Evolutionary conservation across 1,284 basidiomycete genomes (phyloP), one percentile per base, ranked within the genome.

Genomic region (Wallemia mellicola): DNA sequence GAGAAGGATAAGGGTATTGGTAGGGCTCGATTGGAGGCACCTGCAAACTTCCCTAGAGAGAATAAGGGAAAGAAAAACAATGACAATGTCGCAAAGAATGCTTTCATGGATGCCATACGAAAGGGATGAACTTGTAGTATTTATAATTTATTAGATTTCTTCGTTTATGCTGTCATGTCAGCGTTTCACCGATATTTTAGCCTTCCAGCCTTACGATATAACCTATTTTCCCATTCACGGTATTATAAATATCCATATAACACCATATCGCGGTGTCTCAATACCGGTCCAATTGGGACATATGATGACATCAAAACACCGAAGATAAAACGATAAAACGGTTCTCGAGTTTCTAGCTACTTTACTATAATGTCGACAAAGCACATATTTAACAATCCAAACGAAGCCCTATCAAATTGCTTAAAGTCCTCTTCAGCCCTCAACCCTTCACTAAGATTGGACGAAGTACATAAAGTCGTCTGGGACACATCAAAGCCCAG

Each of bases 321-420:
- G n/a, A n/a, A n/a, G n/a, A n/a, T n/a, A n/a, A n/a, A n/a, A n/a
- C n/a, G n/a, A n/a, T n/a, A n/a, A n/a, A n/a, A n/a, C n/a, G n/a
- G n/a, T n/a, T n/a, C n/a, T n/a, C n/a, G n/a, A n/a, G n/a, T n/a
- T n/a, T n/a, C n/a, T n/a, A n/a, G 14, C 54, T 26, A 5, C 54
- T 24, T n/a, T 26, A 15, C 24, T 24, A 15, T 26, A 5, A 55
- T 55, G 54, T 55, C 54, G 7, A 57, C 24, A 3, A 57, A 57
- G 24, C 55, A 57, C 55, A 28, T 57, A 14, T 57, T 57, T 25
- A 24, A 57, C 38, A n/a, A 57, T 57, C 55, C 55, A 57, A 22
- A 27, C 24, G 24, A 26, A 7, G 15, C 15, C 14, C 55, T 57
- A 19, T 9, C 9, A 26, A 11, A 25, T 25, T 19, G 24, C 55